Base-by-base conservation (phyloP, 2,329 filamentous ascomycete genomes). In the Malbranchea zuffiana region DNA sequence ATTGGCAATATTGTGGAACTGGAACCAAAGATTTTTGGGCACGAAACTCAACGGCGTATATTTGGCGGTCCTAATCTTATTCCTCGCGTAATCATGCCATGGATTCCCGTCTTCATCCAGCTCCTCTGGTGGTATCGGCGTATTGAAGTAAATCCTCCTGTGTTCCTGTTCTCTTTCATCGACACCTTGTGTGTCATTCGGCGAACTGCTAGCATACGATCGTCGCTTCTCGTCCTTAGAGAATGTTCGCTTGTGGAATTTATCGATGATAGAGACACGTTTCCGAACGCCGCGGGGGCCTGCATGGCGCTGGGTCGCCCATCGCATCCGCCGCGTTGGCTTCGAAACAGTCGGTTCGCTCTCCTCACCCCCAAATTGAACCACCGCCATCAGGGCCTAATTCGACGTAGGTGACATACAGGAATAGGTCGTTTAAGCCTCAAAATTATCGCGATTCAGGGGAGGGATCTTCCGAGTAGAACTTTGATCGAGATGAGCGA, bases 1-100 rank as follows among this genome's bases (percentile, higher is more conserved):
- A 60, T 98, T 98, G 55, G 90, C 90, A 52, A 98, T 81, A 55
- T 96, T 96, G 63, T 98, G 88, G 56, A 98, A 96, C 61, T 98
- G 92, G 47, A 93, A 84, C 77, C 80, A 98, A 54, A 98, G 57
- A 62, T 98, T 96, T 67, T 96, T 96, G 10, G 90, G 90, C 18
- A 98, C 61, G 62, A 98, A 98, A 42, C 83, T 93, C 45, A 98
- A 62, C 6, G 92, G 81, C 5, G 90, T 98, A 61, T 98, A 98
- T 63, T 96, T 98, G 42, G 90, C 84, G 3, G 90, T 98, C 50
- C 92, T 75, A 58, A 98, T 94, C 70, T 98, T 98, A 69, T 98
- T 98, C 48, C 88, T 73, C 32, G 82, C 72, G 59, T 80, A 98
- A 15, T 74, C 67, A 40, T 74, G 68, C 37, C 67, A 58, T 2